Base-by-base conservation (phyloP, 352 stramenopile species). In the Lagenidium giganteum region DNA sequence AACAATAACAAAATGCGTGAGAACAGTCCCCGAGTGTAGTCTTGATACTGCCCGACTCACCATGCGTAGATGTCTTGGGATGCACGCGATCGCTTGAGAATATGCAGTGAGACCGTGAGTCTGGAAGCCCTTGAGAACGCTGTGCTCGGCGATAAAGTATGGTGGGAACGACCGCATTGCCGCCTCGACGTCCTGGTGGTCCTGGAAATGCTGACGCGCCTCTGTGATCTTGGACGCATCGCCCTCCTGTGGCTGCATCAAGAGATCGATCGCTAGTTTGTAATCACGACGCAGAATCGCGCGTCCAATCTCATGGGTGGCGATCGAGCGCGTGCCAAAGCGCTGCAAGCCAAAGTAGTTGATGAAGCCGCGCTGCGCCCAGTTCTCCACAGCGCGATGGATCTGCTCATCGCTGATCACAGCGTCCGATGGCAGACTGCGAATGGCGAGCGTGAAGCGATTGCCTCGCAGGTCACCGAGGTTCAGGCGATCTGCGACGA, bases 271-370 rank as follows among this genome's bases (percentile, higher is more conserved):
- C 3, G 87, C 93, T 1, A 66, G 49, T 52, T 96, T 86, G 61
- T 93, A 96, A 51, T 98, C 83, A 20, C 86, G 88, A 39, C 92
- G 83, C 28, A 99, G 61, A 46, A 98, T 86, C 5, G 90, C 87
- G 11, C 95, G 90, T 16, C 96, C 96, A 22, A 98, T 85, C 42
- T 96, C 70, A 36, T 95, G 77, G 0, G 78, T 90, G 18, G 69
- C 84, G 72, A 89, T 95, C 47, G 72, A 83, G 29, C 80, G 91
- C 64, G 73, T 97, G 67, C 76, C 96, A 64, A 97, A 99, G 57
- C 93, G 78, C 71, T 99, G 96, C 38, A 98, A 78, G 3, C 96
- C 96, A 71, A 98, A 99, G 72, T 98, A 98, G 57, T 99, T 99
- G 54, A 98, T 94, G 63, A 98, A 99, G 6, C 96, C 95, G 22